Conservation (phyloP, 2,329 filamentous ascomycete genomes). For the Mycogone perniciosa region DNA sequence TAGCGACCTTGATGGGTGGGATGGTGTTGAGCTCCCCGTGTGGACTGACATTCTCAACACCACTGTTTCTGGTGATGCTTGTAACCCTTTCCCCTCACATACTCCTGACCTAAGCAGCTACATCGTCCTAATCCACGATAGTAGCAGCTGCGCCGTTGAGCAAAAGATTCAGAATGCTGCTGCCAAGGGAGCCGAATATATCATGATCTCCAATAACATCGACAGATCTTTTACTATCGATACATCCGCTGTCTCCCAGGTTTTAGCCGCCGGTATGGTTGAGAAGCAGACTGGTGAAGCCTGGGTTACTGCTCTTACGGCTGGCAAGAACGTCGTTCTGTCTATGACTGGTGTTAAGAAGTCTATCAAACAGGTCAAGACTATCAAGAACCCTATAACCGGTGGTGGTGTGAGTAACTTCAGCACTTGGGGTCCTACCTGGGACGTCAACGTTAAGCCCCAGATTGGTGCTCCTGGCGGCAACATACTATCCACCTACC, state of each 20-base stretch:
- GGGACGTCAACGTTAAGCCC: constrained; percentile 51
- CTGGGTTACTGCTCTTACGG: constrained; percentile 38
- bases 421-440: constrained; percentile 56
- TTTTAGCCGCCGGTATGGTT: constrained; percentile 34
- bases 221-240: constrained; percentile 28
- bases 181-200: constrained; percentile 50
- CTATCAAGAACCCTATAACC: constrained; percentile 34
- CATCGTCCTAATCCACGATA: constrained; percentile 54
- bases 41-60: constrained; percentile 46
- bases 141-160: constrained; percentile 47
- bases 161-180: constrained; percentile 46
- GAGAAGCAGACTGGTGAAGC: constrained; percentile 33
- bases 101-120: constrained; percentile 51
- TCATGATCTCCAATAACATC: constrained; percentile 56
- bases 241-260: constrained; percentile 23
- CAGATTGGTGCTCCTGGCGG: constrained; percentile 50
- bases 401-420: constrained; percentile 47
- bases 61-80: constrained; percentile 43
- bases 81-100: constrained; percentile 42
- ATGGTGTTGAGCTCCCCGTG: constrained; percentile 39
- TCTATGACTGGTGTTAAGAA: constrained; percentile 24
- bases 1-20: constrained; percentile 38
- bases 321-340: constrained; percentile 20
- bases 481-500: constrained; percentile 53
- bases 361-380: constrained; percentile 18